Evolutionary conservation across 164 flowering plant genomes (phyloP), one percentile per base, ranked within the genome.

Genomic region (Paratinospora sagittata): DNA sequence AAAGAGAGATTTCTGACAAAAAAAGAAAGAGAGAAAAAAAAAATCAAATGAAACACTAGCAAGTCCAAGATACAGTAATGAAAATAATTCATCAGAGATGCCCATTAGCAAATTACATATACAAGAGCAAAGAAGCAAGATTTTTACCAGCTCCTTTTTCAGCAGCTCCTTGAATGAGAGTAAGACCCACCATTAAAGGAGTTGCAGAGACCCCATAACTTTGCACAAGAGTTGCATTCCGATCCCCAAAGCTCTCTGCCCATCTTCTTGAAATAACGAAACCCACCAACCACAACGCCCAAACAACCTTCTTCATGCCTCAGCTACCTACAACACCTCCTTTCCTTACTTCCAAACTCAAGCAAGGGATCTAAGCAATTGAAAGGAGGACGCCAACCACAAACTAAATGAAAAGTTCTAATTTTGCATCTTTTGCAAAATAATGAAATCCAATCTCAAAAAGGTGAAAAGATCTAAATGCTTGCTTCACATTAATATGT

Each of bases 141-240:
- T 2, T n/a, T 11, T 21, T 82, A 89, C 93, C 91, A 27, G 93
- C 93, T 71, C 89, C 85, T 84, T 82, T 84, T 0, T 84, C 77
- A 75, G 60, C 85, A 79, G 93, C 93, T 67, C 79, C 78, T 14
- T 70, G 77, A 72, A 89, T 84, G 60, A 89, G 88, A 37, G 89
- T 89, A 27, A 89, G 83, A 8, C 80, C 82, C 8, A 89, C 91
- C 84, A 82, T 78, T 43, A 87, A 47, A 62, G 83, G 77, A 33
- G 73, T 68, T 64, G 34, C 23, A 21, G 69, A 10, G 0, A 24
- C 16, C 36, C 43, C 69, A 72, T 66, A 26, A 36, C 3, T 24
- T 11, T 45, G 37, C 67, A 23, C 37, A 27, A 8, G 3, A 57
- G 30, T 52, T 10, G 43, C 63, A 72, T 39, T 70, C 2, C 41